Evolutionary conservation across 73 alveolate species (phyloP).

Genomic region (Halteria grandinella): DNA sequence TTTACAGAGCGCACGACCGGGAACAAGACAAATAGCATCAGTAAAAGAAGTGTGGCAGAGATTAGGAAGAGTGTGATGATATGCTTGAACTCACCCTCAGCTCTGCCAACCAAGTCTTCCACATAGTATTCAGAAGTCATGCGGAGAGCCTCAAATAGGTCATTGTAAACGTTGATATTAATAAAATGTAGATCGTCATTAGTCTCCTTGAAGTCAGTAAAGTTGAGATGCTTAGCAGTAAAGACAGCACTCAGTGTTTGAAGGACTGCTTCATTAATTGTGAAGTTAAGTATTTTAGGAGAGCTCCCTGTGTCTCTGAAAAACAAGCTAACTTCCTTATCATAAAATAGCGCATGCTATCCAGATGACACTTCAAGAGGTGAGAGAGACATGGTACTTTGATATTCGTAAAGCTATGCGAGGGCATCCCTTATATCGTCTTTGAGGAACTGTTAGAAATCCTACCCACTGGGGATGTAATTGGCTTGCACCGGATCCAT

Average conservation of each 20-base stretch:
- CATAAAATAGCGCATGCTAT: not conserved
- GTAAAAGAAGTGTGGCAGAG: constrained; percentile 16
- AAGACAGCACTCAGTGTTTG: constrained; percentile 45
- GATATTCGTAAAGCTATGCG: constrained; percentile 27
- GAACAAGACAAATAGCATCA: constrained; percentile 21
- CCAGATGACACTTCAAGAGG: constrained; percentile 11
- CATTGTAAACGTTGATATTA: constrained; percentile 52
- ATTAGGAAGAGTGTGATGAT: constrained; percentile 26
- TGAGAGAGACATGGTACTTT: constrained; percentile 23
- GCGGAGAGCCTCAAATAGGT: not conserved
- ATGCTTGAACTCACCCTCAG: constrained; percentile 9
- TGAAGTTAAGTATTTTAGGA: constrained; percentile 36
- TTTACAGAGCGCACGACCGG: constrained; percentile 50
- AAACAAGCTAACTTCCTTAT: constrained; percentile 24
- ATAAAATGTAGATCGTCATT: constrained; percentile 49
- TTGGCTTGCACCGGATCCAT: too few species aligned
- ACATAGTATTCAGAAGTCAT: constrained; percentile 6
- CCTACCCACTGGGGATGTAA: too few species aligned
- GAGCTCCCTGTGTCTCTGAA: constrained; percentile 50
- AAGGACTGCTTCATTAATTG: constrained; percentile 53
- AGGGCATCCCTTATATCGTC: constrained; percentile 39
- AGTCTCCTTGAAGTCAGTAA: constrained; percentile 11
- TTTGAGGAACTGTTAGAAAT: constrained; percentile 6
- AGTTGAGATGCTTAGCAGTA: constrained; percentile 31
- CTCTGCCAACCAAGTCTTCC: constrained; percentile 22